Conservation (phyloP, 805 yeast genomes). For the Candida nitratophila region DNA sequence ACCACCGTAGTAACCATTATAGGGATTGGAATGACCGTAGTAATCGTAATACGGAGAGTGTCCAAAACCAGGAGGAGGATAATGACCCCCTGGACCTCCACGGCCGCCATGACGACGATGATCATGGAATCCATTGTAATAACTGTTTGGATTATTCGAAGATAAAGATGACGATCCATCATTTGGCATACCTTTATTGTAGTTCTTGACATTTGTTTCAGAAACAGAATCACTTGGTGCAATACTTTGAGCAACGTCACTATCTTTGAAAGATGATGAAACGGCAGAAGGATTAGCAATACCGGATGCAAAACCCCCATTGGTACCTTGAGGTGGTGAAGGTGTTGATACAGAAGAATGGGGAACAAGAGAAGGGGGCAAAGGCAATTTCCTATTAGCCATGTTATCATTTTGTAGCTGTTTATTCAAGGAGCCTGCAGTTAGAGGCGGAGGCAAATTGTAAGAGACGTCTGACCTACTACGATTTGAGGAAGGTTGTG, state of each 20-base stretch:
- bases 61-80: constrained; percentile 4
- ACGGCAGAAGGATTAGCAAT: not conserved
- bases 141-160: too few species aligned
- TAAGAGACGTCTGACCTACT: not conserved
- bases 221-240: not conserved
- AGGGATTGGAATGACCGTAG: not conserved
- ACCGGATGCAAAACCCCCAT: not conserved
- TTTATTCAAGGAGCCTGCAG: too few species aligned
- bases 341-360: not conserved
- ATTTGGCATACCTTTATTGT: too few species aligned
- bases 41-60: not conserved
- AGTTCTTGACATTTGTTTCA: too few species aligned
- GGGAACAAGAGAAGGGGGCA: not conserved
- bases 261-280: not conserved
- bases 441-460: constrained; percentile 7
- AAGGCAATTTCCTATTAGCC: not conserved
- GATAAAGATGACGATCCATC: not conserved
- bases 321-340: not conserved
- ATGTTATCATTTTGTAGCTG: too few species aligned
- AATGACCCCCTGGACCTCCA: not conserved
- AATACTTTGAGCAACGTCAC: not conserved
- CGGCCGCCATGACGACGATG: not conserved
- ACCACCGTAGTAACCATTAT: not conserved
- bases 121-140: not conserved
- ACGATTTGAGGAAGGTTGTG: constrained; percentile 5